A percentile compares a stretch with the other conserved stretches of the same genome.
Conservation (phyloP, 805 yeast species). For the Kodamaea fukazawae region DNA sequence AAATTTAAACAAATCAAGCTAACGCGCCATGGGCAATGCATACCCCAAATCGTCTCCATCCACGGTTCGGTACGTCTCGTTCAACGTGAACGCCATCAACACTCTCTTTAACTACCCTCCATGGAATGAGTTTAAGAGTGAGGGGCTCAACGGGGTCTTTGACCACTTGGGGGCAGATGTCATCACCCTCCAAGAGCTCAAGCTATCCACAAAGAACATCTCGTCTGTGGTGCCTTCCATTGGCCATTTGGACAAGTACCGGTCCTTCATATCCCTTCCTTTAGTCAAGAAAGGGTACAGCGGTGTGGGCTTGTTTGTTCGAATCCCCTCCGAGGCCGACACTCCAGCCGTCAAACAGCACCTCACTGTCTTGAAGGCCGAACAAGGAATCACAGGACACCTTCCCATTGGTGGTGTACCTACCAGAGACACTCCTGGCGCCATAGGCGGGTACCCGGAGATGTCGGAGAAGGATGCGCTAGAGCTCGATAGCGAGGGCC, state of each 20-base stretch:
- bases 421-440: constrained; percentile 10
- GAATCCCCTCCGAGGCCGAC: constrained; percentile 49
- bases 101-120: constrained; percentile 82
- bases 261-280: constrained; percentile 70
- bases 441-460: constrained; percentile 72
- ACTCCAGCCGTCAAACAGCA: constrained; percentile 28
- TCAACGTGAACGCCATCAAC: constrained; percentile 82
- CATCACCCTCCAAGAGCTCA: constrained; percentile 84
- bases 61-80: constrained; percentile 51
- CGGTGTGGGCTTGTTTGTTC: constrained; percentile 84
- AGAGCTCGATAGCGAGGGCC: constrained; percentile 76
- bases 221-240: constrained; percentile 35
- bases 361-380: constrained; percentile 66
- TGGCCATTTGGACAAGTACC: constrained; percentile 54
- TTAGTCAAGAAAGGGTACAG: constrained; percentile 73
- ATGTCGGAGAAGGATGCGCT: constrained; percentile 35
- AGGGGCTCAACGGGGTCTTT: constrained; percentile 46
- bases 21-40: too few relatives aligned
- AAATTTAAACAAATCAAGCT: too few relatives aligned
- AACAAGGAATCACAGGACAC: constrained; percentile 87
- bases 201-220: constrained; percentile 39
- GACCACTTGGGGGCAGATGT: constrained; percentile 63
- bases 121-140: constrained; percentile 53
- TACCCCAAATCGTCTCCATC: not conserved
- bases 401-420: not conserved